Base-by-base conservation (phyloP, 139 green algal genomes). In the Gonium pectorale region DNA sequence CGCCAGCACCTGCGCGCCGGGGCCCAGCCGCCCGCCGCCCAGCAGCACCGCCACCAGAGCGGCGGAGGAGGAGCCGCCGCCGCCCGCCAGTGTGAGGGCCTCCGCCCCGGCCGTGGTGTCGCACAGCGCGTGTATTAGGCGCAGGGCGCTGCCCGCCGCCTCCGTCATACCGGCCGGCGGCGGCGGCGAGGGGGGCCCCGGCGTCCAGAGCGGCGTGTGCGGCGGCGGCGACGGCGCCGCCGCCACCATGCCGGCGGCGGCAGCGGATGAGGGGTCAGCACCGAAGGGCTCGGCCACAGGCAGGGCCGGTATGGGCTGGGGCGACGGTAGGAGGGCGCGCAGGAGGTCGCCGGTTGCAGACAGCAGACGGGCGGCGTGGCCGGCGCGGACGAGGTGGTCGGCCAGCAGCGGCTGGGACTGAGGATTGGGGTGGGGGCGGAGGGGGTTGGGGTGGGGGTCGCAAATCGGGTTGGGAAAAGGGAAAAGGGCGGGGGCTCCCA, bases 61-160 rank as follows among this genome's bases (percentile, higher is more conserved):
- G n/a, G n/a, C n/a, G 77, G 79, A 26, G 46, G 59, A 26, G 70
- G 51, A 5, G 68, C 27, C 52, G 66, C 38, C 31, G 44, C 62
- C 60, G 29, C 6, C 60, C 29, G 27, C 60, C 29, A 26, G 19
- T 60, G 95, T 87, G 21, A 98, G 87, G 21, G 92, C 93, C 73
- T 97, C 94, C 3, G 74, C 83, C 0, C 86, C 94, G 2, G 71
- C 68, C 7, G 49, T 2, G 17, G 79, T 87, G 22, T 80, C 72
- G 5, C 89, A 70, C 60, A 98, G 80, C 79, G 94, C 90, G 88
- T 98, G 95, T 51, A 98, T 87, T 72, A 98, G 82, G 41, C 94
- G 86, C 86, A 98, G 86, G 1, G 85, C 88, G 37, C 81, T 92
- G 46, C 95, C 77, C 3, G 27, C 43, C 89, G 56, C 89, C 90